phyloP scores from a whole-genome alignment of 2,329 filamentous ascomycete genomes.

The Alternaria arborescens region DNA sequence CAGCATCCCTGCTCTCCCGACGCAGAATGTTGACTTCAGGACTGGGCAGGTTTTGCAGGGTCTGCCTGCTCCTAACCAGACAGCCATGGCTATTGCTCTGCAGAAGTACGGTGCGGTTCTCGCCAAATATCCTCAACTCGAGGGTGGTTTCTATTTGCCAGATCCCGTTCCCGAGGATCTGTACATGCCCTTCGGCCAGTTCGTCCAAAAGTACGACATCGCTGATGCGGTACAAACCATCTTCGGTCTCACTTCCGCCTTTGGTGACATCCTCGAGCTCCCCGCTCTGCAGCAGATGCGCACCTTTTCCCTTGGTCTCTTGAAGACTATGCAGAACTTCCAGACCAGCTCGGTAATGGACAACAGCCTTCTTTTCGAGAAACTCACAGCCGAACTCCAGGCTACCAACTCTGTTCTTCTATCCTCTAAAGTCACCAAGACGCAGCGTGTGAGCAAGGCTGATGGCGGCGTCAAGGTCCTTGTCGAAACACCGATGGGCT shows the following conservation, averaged over 20 bases:
- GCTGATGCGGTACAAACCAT: slow-evolving; percentile 54
- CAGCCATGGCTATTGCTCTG: slow-evolving; percentile 22
- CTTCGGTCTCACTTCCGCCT: slow-evolving; percentile 12
- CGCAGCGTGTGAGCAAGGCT: slow-evolving; percentile 21
- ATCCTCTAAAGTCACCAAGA: slow-evolving; percentile 37
- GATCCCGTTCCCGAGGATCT: slow-evolving; percentile 58
- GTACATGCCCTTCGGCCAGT: slow-evolving; percentile 59
- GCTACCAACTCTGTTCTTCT: slow-evolving; percentile 19
- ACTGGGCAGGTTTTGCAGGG: slow-evolving; percentile 26
- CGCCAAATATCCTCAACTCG: slow-evolving; percentile 21
- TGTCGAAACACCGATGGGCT: slow-evolving; percentile 24
- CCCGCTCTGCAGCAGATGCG: slow-evolving; percentile 48
- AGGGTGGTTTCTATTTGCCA: slow-evolving; percentile 56
- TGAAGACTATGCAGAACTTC: slow-evolving; percentile 15
- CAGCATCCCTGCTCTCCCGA: not conserved
- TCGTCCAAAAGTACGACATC: slow-evolving; percentile 59
- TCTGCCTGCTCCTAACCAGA: slow-evolving; percentile 16
- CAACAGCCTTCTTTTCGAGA: slow-evolving; percentile 34
- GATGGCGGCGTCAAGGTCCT: slow-evolving; percentile 15
- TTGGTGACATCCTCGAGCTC: slow-evolving; percentile 53
- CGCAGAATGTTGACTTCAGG: slow-evolving; percentile 42
- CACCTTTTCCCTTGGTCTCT: slow-evolving; percentile 12
- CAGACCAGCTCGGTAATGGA: slow-evolving; percentile 27
- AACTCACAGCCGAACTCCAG: slow-evolving; percentile 16
- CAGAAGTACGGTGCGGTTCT: slow-evolving; percentile 38